phyloP scores from a whole-genome alignment of 2,329 filamentous ascomycete genomes.

The Colletotrichum plurivorum region DNA sequence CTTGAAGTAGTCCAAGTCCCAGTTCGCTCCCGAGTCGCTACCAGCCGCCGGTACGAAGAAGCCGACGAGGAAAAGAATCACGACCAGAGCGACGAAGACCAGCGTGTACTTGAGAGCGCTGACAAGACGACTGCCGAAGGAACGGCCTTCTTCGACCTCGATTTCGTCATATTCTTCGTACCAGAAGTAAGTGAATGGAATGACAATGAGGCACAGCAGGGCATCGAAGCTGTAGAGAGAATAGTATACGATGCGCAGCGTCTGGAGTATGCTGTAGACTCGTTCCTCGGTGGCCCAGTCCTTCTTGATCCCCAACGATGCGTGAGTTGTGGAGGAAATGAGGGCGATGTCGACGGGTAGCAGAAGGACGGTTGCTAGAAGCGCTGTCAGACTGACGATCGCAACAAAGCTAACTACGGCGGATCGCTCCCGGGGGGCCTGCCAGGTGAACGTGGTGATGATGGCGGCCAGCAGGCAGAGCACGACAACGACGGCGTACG shows the following conservation, averaged over 20 bases:
- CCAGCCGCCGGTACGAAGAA: slow-evolving; percentile 92
- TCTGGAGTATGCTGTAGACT: slow-evolving; percentile 82
- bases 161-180: slow-evolving; percentile 98
- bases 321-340: slow-evolving; percentile 87
- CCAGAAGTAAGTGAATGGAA: slow-evolving; percentile 98
- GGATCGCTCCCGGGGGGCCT: slow-evolving; percentile 88
- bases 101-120: slow-evolving; percentile 93
- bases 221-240: slow-evolving; percentile 92
- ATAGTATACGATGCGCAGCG: slow-evolving; percentile 93
- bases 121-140: slow-evolving; percentile 79
- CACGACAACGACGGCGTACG: slow-evolving; percentile 86
- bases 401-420: slow-evolving; percentile 85
- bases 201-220: slow-evolving; percentile 87
- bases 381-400: slow-evolving; percentile 86
- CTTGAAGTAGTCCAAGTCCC: slow-evolving; percentile 94
- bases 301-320: slow-evolving; percentile 85
- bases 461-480: slow-evolving; percentile 83
- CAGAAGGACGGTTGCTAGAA: slow-evolving; percentile 92
- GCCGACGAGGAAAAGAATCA: slow-evolving; percentile 89
- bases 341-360: slow-evolving; percentile 96
- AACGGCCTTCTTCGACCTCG: slow-evolving; percentile 84
- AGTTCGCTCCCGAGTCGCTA: slow-evolving; percentile 73
- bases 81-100: slow-evolving; percentile 83
- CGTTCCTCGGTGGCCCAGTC: slow-evolving; percentile 91
- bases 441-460: slow-evolving; percentile 92